Evolutionary conservation across 805 yeast genomes (phyloP).

Genomic region (Schwanniomyces yamadae): DNA sequence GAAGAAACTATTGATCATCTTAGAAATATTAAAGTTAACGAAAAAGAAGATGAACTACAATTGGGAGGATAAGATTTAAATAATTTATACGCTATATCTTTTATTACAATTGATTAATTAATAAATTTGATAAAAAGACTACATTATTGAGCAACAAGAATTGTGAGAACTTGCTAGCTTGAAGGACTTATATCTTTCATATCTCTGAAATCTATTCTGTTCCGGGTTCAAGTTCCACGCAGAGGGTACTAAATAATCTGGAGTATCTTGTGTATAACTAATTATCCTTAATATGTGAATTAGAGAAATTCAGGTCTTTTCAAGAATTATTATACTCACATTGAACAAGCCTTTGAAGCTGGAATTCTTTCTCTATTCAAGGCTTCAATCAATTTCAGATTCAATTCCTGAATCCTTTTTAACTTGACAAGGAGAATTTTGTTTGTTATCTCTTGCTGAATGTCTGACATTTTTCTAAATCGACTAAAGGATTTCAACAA

Average conservation of each 20-base stretch:
- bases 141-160: constrained; percentile 33
- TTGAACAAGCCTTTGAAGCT: constrained; percentile 59
- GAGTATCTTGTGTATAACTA: constrained; percentile 41
- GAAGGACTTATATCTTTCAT: constrained; percentile 14
- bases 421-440: constrained; percentile 57
- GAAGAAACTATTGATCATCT: constrained; percentile 39
- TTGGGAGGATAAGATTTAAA: constrained; percentile 36
- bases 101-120: not conserved
- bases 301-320: not conserved
- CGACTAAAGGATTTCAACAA: too few relatives aligned
- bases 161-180: constrained; percentile 2
- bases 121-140: constrained; percentile 3
- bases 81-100: not conserved
- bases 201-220: constrained; percentile 32
- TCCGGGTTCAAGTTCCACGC: constrained; percentile 41
- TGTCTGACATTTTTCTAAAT: not conserved
- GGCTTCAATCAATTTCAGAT: constrained; percentile 50
- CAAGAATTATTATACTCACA: constrained; percentile 21
- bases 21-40: constrained; percentile 43
- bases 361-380: constrained; percentile 57
- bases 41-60: constrained; percentile 47
- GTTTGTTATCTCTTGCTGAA: constrained; percentile 18
- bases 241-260: constrained; percentile 47
- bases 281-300: constrained; percentile 32
- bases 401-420: constrained; percentile 59